Base-by-base conservation (phyloP, 176 grass and related monocot species). In the maize (Zea mays) region DNA sequence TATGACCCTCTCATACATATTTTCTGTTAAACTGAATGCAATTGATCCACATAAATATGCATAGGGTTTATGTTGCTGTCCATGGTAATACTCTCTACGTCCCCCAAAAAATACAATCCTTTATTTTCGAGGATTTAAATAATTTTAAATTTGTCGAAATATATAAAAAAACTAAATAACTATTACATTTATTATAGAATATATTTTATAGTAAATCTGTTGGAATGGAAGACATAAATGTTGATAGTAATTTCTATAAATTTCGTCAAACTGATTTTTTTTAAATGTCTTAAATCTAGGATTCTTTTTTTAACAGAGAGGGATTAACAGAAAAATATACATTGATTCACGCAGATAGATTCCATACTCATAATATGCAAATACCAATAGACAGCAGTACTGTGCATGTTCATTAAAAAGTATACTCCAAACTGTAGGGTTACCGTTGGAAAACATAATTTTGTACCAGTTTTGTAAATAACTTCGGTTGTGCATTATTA, bases 1-100 rank as follows among this genome's bases (percentile, higher is more conserved):
- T 98, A 91, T 69, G 89, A 33, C 76, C 61, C 55, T 84, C 33
- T 67, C 49, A 46, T 35, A 67, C n/a, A n/a, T n/a, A 44, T 65
- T 57, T 20, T 74, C 38, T 1, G 7, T 63, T 72, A 48, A 78
- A 60, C 64, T 87, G 49, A 63, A 56, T 8, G 60, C 34, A 52
- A 45, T 74, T 14, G 69, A 34, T 88, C 70, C 65, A 74, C 20
- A 72, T 66, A 11, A 62, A 50, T 82, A 17, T 5, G 15, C 69
- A 73, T 79, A 77, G 71, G 67, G 70, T 85, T 64, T 77, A 69
- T 74, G 21, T 63, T 65, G 43, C 34, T 27, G 66, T 38, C 6
- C 49, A 49, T 76, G 43, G 57, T 75, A 47, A 60, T 73, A 66
- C 55, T 58, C 7, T 58, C 3, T 58, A n/a, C 2, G 0, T 58